Percentiles rank a stretch among this genome's conserved stretches.
Evolutionary conservation across 202 grass and related monocot genomes (phyloP).

Genomic region (Zizania palustris): DNA sequence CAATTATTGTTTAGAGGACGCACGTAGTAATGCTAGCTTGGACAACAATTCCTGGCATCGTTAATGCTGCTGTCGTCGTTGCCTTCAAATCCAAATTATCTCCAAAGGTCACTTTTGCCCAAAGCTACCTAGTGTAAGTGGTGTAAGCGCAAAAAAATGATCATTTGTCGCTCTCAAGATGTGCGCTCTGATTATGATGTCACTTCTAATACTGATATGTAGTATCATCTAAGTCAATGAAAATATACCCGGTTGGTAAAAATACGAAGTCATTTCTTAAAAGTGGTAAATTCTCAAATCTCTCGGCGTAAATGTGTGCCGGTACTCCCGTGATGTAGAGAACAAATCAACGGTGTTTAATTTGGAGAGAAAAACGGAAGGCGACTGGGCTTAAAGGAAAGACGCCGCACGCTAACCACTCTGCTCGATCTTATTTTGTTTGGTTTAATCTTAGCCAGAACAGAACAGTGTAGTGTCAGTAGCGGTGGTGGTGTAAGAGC

Average conservation of each 20-base stretch:
- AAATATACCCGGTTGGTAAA: too few relatives aligned
- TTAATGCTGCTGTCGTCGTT: slow-evolving; percentile 50
- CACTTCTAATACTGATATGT: too few relatives aligned
- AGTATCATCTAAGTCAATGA: too few relatives aligned
- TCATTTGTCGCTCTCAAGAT: too few relatives aligned
- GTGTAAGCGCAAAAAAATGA: too few relatives aligned
- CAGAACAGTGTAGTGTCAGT: neutral
- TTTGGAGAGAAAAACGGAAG: slow-evolving; percentile 1
- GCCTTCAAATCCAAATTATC: slow-evolving; percentile 44
- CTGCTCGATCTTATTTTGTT: slow-evolving; percentile 18
- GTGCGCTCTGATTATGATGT: too few relatives aligned
- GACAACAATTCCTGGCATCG: slow-evolving; percentile 26
- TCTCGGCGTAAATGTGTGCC: too few relatives aligned
- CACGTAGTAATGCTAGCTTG: neutral
- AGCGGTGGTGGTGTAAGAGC: too few relatives aligned
- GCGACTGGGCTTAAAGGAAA: slow-evolving; percentile 42
- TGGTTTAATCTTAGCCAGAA: neutral
- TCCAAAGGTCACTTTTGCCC: neutral
- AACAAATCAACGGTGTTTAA: slow-evolving; percentile 36
- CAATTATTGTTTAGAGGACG: slow-evolving; percentile 25
- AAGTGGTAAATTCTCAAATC: too few relatives aligned
- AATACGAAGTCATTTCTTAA: too few relatives aligned
- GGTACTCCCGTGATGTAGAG: neutral
- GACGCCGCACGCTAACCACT: slow-evolving; percentile 37
- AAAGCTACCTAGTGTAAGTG: slow-evolving; percentile 11